Base-by-base conservation (phyloP, 2,329 filamentous ascomycete species). In the Aspergillus ruber region DNA sequence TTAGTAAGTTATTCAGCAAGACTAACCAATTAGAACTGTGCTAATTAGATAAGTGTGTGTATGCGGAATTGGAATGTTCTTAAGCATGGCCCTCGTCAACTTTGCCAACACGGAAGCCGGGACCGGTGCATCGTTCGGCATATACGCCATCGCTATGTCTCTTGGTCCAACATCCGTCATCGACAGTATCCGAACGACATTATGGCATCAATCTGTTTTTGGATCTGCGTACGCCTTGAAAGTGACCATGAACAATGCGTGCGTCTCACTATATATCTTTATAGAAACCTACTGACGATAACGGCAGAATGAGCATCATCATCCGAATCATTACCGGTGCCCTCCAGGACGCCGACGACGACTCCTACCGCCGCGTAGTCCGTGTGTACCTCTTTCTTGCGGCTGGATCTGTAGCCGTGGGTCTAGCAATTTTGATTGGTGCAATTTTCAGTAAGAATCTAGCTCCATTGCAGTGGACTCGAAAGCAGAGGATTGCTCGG, bases 141-240 rank as follows among this genome's bases (percentile, higher is more conserved):
- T 84, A 17, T 84, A 77, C 39, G 81, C 80, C 0, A 65, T 84
- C 10, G 77, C 79, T 0, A 67, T 67, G 4, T 76, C 73, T 0
- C 67, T 83, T 1, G 80, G 80, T 0, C 79, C 80, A 0, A 81
- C 79, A 0, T 69, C 75, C 3, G 79, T 83, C 49, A 81, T 84
- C 45, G 81, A 84, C 56, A 70, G 76, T 18, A 80, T 83, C 21
- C 77, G 81, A 13, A 82, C 80, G 0, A 73, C 74, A 0, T 75
- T 84, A 61, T 82, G 78, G 76, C 71, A 81, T 21, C 76, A 80
- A 47, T 76, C 76, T 2, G 76, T 81, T 0, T 84, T 83, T 49
- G 81, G 80, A 0, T 76, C 78, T 0, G 81, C 76, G 0, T 83
- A 83, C 50, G 73, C 78, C 1, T 62, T 82, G 47, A 84, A 84